Evolutionary conservation across 208 protist species (phyloP), one percentile per base, ranked within the genome.

Genomic region (Trypanosoma melophagium): DNA sequence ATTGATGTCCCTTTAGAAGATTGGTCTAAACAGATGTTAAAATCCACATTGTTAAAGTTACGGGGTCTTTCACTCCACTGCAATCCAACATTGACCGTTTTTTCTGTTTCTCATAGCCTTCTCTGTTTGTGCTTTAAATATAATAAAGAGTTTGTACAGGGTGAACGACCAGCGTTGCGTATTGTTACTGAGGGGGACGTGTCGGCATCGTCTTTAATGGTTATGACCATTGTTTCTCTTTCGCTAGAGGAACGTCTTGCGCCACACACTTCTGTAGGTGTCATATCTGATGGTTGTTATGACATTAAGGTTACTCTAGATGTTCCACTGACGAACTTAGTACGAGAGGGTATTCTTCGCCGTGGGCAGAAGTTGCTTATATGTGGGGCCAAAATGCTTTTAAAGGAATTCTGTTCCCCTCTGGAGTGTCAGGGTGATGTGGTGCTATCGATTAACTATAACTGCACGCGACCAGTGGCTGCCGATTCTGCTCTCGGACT

Each of bases 141-240:
- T 76, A 96, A 96, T 69, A 76, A 52, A 19, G 87, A 96, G 74
- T 79, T 91, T 61, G 83, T 92, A 28, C 67, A 83, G 22, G 86
- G 83, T 0, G 69, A 78, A 49, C 78, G 87, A 16, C 77, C 86
- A 17, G 75, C 79, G 13, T 65, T 96, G 35, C 87, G 87, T 7
- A 76, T 87, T 63, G 74, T 96, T 45, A 71, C 79, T 2, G 84
- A 93, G 61, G 83, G 86, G 7, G 86, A 93, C 59, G 82, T 91
- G 7, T 55, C 83, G 17, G 62, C 79, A 40, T 74, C 86, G 10
- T 86, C 83, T 3, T 62, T 92, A 25, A 69, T 81, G 66, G 74
- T 93, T 21, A 56, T 96, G 25, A 83, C 61, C 53, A 65, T 71
- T 21, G 61, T 90, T 17, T 66, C 70, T 3, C 8, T 71, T 44